Base-by-base conservation (phyloP, 2,329 filamentous ascomycete genomes). In the Akanthomyces dipterigenus region DNA sequence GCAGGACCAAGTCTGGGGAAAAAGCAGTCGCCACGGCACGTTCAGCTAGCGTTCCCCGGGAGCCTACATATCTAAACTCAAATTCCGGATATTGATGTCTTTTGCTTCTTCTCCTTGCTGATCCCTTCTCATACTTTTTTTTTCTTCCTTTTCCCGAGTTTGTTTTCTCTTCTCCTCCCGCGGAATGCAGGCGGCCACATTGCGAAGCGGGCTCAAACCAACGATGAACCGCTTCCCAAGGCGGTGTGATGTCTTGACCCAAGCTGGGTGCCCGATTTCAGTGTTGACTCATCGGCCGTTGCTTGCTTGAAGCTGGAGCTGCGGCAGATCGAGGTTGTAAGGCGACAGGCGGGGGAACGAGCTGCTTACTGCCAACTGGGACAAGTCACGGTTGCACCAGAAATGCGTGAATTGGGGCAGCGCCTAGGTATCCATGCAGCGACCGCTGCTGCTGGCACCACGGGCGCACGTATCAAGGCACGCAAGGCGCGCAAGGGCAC, bases 81-180 rank as follows among this genome's bases (percentile, higher is more conserved):
- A 38, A 55, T 56, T 56, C n/a, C 42, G 46, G 54, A 46, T 20
- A 9, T 50, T 24, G 20, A n/a, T 14, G 1, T 5, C 9, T 38
- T 38, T n/a, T 28, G 8, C 14, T 26, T 46, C 11, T 14, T 46
- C 36, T n/a, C 12, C 20, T n/a, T 7, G 7, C 12, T 36, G n/a
- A 14, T 55, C 24, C 36, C 43, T 43, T 18, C 1, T 1, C 11
- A n/a, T n/a, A 22, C 11, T 22, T 40, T 16, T 11, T 5, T 22
- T 34, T 16, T 7, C 24, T 18, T n/a, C 3, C 34, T 36, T 16
- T 28, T 12, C 24, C 26, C 24, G 2, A 18, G 5, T 36, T 46
- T 56, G 54, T 56, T 56, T 46, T n/a, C 54, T 46, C 54, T 56
- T 56, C 40, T 46, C 42, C 42, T 36, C 54, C 26, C 14, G 40